These are phyloP conservation scores for Ophiostoma montium DNA, from an alignment of 2,329 filamentous ascomycete genomes.

Conservation along the genomic window DNA sequence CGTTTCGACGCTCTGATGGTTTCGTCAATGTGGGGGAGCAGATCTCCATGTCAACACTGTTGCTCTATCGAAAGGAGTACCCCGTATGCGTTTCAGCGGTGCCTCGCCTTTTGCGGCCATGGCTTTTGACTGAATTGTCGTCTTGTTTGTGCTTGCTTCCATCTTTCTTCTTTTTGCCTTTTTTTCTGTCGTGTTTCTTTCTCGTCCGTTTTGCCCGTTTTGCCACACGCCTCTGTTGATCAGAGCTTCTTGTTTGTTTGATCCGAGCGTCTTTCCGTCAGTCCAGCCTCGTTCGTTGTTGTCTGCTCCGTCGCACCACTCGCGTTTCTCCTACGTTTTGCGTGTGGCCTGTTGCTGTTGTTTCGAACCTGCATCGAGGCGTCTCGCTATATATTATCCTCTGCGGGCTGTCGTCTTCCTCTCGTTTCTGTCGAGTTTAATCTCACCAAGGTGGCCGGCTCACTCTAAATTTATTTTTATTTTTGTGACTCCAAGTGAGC, in stretches of 20 bases:
- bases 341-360: constrained; percentile 4
- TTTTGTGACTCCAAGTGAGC: not conserved
- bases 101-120: too few relatives aligned
- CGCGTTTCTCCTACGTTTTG: not conserved
- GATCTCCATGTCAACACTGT: not conserved
- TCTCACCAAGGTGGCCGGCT: not conserved
- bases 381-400: too few relatives aligned
- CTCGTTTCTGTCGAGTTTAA: not conserved
- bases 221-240: not conserved
- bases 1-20: not conserved
- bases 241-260: not conserved
- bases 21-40: too few relatives aligned
- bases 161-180: not conserved
- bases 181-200: not conserved
- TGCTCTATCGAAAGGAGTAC: too few relatives aligned
- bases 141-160: not conserved
- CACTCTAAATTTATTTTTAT: not conserved
- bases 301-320: not conserved
- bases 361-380: too few relatives aligned
- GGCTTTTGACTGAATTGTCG: too few relatives aligned
- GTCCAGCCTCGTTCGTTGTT: constrained; percentile 2
- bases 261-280: not conserved
- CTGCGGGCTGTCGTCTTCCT: not conserved
- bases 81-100: too few relatives aligned
- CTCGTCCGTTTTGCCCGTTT: not conserved